Evolutionary conservation across 2,329 filamentous ascomycete genomes (phyloP).

Genomic region (Neopestalotiopsis rosae): DNA sequence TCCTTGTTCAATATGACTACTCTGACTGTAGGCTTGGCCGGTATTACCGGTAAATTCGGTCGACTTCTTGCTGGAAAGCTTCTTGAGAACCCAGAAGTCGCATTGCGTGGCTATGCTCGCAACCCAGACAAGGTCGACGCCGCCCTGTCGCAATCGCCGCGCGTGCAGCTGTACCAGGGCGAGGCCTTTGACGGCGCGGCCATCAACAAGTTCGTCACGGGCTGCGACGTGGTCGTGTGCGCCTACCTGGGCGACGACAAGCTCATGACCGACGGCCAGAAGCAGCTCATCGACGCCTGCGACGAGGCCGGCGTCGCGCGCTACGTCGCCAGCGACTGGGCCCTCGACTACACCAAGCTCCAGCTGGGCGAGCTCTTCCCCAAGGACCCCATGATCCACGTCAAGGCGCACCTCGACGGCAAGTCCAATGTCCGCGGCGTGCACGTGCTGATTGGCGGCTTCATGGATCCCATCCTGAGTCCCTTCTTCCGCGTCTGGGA

Average conservation of each 20-base stretch:
- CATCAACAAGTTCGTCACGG: not conserved
- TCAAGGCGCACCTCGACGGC: not conserved
- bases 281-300: constrained; percentile 1
- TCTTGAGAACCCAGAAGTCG: not conserved
- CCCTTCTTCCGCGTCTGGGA: constrained; percentile 1
- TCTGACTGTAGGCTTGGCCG: not conserved
- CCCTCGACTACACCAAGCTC: not conserved
- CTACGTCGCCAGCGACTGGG: constrained; percentile 5
- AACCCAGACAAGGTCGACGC: not conserved
- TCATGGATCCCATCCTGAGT: not conserved
- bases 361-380: not conserved
- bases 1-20: not conserved
- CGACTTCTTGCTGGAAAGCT: not conserved
- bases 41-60: constrained; percentile 1
- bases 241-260: not conserved
- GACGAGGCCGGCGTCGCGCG: not conserved
- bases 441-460: constrained; percentile 1
- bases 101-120: not conserved
- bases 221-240: not conserved
- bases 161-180: not conserved
- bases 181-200: not conserved
- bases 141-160: not conserved
- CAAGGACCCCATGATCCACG: constrained; percentile 1
- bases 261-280: not conserved
- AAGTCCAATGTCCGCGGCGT: not conserved